Evolutionary conservation across 768 basidiomycete species (phyloP).

Genomic region (Mrakia blollopis): DNA sequence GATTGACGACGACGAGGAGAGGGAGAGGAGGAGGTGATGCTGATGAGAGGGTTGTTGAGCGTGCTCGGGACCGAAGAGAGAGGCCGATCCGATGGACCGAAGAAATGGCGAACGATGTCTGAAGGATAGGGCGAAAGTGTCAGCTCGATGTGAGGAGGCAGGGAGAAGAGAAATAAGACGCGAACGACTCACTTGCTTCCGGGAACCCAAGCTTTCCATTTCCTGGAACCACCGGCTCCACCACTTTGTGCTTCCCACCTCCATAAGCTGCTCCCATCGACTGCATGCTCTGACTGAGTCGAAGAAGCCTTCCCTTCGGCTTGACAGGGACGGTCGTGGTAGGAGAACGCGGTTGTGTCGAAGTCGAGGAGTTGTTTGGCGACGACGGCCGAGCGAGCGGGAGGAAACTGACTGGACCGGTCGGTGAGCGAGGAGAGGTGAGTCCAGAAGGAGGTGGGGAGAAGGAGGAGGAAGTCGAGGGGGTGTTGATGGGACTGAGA

Average conservation of each 20-base stretch:
- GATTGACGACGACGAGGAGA: constrained; percentile 14
- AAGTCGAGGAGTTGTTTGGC: background rate
- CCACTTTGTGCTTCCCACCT: background rate
- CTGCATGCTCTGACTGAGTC: constrained; percentile 9
- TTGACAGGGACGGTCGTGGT: constrained; percentile 6
- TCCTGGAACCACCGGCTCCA: background rate
- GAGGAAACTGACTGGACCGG: background rate
- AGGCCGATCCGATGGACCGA: background rate
- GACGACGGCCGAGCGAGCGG: background rate
- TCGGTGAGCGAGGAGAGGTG: background rate
- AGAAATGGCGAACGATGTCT: constrained; percentile 12
- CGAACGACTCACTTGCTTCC: constrained; percentile 8
- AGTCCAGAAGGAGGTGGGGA: background rate
- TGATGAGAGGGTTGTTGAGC: background rate
- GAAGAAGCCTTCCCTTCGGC: constrained; percentile 3
- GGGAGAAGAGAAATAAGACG: background rate
- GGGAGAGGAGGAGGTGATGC: background rate
- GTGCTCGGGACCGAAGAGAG: background rate
- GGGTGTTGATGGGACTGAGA: constrained; percentile 9
- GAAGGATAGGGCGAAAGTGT: background rate
- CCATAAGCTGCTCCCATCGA: background rate
- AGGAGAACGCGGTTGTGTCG: background rate
- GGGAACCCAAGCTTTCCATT: background rate
- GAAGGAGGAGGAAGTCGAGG: background rate
- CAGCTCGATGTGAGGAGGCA: background rate